Base-by-base conservation (phyloP, 176 grass and related monocot genomes). In the Bonia amplexicaulis region DNA sequence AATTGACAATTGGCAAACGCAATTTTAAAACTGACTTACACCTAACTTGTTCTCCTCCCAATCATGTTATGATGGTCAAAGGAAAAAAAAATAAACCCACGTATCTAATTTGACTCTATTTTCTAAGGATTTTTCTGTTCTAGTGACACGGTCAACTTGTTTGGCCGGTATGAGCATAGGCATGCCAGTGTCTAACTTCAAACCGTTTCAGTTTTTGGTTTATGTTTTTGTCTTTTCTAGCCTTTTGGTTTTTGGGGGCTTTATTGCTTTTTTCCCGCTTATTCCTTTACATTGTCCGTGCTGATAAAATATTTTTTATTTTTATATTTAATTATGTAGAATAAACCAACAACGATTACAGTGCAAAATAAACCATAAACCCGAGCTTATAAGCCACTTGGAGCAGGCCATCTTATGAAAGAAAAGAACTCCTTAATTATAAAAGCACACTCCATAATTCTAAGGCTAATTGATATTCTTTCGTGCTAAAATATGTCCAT, bases 1-100 rank as follows among this genome's bases (percentile, higher is more conserved):
- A 80, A 11, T 61, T 84, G 85, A 80, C 62, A 87, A 84, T 80
- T 60, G 69, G 61, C 69, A 84, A 20, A 69, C 42, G 15, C 62
- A 80, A 84, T 26, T 69, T 53, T 69, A 52, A 61, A 80, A 74
- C 2, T 73, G 40, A 13, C 72, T 14, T 57, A 20, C n/a, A 84
- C 59, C 33, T 69, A 73, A 79, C 42, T 41, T 68, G 25, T 75
- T 40, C 33, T 80, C 69, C 51, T 49, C 37, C n/a, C 33, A 54
- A 62, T 54, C 65, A 84, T 37, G 33, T 23, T 40, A 52, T n/a
- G 9, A 42, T 64, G 76, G 85, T 87, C 80, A 84, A 87, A 71
- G 5, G 42, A 4, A 79, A 80, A 79, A 80, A 4, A 79, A 79
- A 52, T 78, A 83, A 90, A 75, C 1, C 46, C 12, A 61, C 9